Evolutionary conservation across 2,329 filamentous ascomycete genomes (phyloP).

Genomic region (Neonectria neomacrospora): DNA sequence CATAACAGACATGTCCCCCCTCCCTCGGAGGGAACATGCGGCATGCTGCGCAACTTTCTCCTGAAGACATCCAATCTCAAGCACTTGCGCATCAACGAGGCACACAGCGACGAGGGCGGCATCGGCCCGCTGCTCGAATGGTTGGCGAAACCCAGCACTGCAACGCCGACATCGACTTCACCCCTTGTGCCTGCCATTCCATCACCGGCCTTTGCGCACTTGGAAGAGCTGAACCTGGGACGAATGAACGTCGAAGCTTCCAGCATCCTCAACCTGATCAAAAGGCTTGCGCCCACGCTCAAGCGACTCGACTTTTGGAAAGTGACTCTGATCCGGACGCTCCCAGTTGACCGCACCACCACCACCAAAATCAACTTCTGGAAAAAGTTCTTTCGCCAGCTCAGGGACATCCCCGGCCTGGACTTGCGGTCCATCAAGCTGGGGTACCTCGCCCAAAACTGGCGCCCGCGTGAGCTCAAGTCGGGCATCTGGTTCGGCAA

Average conservation of each 20-base stretch:
- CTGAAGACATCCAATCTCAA: constrained; percentile 53
- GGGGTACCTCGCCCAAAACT: constrained; percentile 45
- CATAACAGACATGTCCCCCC: no score
- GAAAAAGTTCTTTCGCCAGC: constrained; percentile 50
- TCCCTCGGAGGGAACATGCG: constrained; percentile 6
- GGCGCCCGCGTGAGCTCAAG: constrained; percentile 25
- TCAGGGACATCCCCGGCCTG: constrained; percentile 48
- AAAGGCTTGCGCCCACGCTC: constrained; percentile 58
- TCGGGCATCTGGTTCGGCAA: constrained; percentile 30
- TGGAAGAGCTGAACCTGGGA: constrained; percentile 59
- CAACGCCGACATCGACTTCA: neutral
- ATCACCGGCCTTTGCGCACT: constrained; percentile 46
- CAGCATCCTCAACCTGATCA: constrained; percentile 49
- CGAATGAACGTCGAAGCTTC: constrained; percentile 45
- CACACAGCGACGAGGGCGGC: constrained; percentile 10
- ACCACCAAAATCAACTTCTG: constrained; percentile 49
- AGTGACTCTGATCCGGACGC: constrained; percentile 45
- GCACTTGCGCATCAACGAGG: constrained; percentile 63
- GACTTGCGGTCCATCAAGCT: constrained; percentile 49
- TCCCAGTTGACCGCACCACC: constrained; percentile 19
- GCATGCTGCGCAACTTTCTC: constrained; percentile 42
- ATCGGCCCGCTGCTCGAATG: constrained; percentile 52
- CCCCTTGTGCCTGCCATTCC: constrained; percentile 16
- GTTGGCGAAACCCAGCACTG: constrained; percentile 45
- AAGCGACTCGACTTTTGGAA: constrained; percentile 59